Base-by-base conservation (phyloP, 2,329 filamentous ascomycete species). In the Diaporthe sp. region DNA sequence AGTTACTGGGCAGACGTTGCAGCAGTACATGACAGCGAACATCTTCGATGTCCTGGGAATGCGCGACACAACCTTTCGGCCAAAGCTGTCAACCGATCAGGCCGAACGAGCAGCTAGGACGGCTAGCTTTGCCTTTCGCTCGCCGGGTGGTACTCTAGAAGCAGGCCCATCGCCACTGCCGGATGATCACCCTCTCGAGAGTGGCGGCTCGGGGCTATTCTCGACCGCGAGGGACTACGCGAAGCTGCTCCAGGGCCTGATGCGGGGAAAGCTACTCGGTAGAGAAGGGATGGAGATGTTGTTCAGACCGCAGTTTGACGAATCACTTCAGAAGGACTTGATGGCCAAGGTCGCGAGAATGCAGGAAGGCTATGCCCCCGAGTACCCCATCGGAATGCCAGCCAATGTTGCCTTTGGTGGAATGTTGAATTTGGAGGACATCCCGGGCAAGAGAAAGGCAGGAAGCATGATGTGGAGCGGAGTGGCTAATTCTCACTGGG, bases 201-300 rank as follows among this genome's bases (percentile, higher is more conserved):
- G 79, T 19, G 81, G 81, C 13, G 82, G 81, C 12, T 79, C 82
- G 58, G 81, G 80, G 0, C 49, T 75, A 42, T 79, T 77, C 68
- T 68, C 74, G 25, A 78, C 75, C 28, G 62, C 77, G 17, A 78
- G 76, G 4, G 78, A 79, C 44, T 72, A 80, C 67, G 62, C 78
- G 28, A 77, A 76, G 68, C 72, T 82, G 34, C 53, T 82, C 31
- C 55, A 46, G 17, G 75, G 34, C 1, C n/a, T 75, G 17, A 34
- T 76, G 67, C 72, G 53, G 42, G 65, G 65, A 10, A 65, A 46
- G 72, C 55, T 82, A 2, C 60, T 82, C 34, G 53, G 28, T 1
- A 68, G 53, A 1, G 65, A 77, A 34, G 78, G 75, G 39, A 74
- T 76, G 2, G 55, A 61, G 70, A 17, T 70, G 44, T 60, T 82